Evolutionary conservation across 139 green algal genomes (phyloP), one percentile per base, ranked within the genome.

Genomic region (Chlorella sp.): DNA sequence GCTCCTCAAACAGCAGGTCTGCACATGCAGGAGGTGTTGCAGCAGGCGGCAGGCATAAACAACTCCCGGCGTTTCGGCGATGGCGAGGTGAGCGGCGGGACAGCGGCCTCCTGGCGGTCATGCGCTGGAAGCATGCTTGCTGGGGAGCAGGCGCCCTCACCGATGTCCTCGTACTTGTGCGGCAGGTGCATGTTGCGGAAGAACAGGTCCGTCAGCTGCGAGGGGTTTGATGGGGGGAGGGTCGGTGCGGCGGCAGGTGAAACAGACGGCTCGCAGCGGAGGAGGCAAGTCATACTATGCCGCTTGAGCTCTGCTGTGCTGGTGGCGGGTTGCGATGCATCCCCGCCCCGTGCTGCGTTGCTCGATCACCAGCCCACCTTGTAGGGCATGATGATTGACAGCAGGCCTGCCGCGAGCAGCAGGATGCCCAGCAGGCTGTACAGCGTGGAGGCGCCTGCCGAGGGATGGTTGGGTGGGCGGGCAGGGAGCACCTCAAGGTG

Each of bases 1-100:
- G 82, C 80, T 89, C 85, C 70, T 89, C 85, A 41, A 62, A 89
- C 43, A 84, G 56, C 56, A 89, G 40, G 44, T 89, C 80, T 64
- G 73, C 44, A 46, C 20, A 17, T 11, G 46, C 38, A 76, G 38
- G 40, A 44, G 54, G 40, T 4, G 9, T 30, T 6, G 65, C 65
- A 72, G 65, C 3, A 17, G 14, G 68, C 68, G 24, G 34, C 36
- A 26, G 2, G 36, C 51, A n/a, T n/a, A n/a, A n/a, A n/a, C n/a
- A n/a, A n/a, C n/a, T n/a, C n/a, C n/a, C n/a, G n/a, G n/a, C n/a
- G n/a, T n/a, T n/a, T n/a, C n/a, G n/a, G n/a, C n/a, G n/a, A n/a
- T n/a, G n/a, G n/a, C n/a, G n/a, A n/a, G n/a, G n/a, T n/a, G n/a
- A n/a, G n/a, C n/a, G n/a, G n/a, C n/a, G n/a, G n/a, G n/a, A n/a